These are phyloP conservation scores for Akebia trifoliata DNA, from an alignment of 164 flowering plant species.

Conservation along the genomic window DNA sequence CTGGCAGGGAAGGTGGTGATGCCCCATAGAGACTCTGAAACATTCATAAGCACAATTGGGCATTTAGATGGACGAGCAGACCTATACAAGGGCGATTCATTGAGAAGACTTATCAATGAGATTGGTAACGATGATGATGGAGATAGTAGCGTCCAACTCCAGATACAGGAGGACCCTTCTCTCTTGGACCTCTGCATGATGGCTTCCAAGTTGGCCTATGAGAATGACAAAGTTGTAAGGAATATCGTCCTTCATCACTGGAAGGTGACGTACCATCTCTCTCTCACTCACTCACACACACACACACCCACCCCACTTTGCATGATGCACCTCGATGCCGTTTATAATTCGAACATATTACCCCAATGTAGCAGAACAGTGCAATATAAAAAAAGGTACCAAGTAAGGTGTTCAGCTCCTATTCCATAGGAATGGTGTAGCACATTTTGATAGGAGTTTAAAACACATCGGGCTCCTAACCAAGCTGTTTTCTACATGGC, in stretches of 20 bases:
- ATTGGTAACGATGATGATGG: background rate
- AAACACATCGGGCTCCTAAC: too few species aligned
- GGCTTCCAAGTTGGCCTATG: slow-evolving; percentile 85
- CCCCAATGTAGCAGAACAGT: too few species aligned
- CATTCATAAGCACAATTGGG: slow-evolving; percentile 68
- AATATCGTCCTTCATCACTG: slow-evolving; percentile 58
- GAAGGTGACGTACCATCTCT: slow-evolving; percentile 46
- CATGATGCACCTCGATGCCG: too few species aligned
- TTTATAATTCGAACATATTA: too few species aligned
- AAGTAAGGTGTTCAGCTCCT: too few species aligned
- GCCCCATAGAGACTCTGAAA: slow-evolving; percentile 57
- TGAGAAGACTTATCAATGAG: background rate
- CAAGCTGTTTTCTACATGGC: too few species aligned
- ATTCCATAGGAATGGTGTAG: too few species aligned
- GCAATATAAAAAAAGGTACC: too few species aligned
- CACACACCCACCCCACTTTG: too few species aligned
- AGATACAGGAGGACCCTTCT: slow-evolving; percentile 27
- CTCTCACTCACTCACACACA: too few species aligned
- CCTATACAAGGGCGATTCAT: slow-evolving; percentile 23
- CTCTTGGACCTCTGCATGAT: slow-evolving; percentile 73
- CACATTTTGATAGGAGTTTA: too few species aligned
- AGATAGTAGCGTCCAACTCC: background rate
- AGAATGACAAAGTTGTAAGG: slow-evolving; percentile 54
- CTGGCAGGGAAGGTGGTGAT: slow-evolving; percentile 56
- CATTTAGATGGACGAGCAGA: slow-evolving; percentile 73